Evolutionary conservation across 2,329 filamentous ascomycete genomes (phyloP), one percentile per base, ranked within the genome.

Genomic region (Fusarium sp.): DNA sequence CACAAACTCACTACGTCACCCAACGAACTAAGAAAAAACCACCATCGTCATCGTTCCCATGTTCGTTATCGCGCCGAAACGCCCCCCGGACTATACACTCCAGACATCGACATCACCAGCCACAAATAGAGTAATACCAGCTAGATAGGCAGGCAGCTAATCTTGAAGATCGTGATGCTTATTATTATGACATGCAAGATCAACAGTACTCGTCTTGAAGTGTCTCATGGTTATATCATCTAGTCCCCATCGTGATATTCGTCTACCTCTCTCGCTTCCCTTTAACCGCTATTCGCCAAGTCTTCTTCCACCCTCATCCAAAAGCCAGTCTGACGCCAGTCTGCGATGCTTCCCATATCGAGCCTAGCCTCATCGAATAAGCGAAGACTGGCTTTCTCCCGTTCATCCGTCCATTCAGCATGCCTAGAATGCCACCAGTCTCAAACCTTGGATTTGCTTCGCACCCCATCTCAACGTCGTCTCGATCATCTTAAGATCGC

Each of bases 1-100:
- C 73, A 75, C 73, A 54, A 38, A 59, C 18, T 52, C 55, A 57
- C 66, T 76, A 76, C 74, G 74, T 75, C 74, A 76, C 74, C 74
- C 29, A 35, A 27, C 50, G 62, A 61, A 71, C 46, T 2, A 39
- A 29, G 22, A 18, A 20, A 67, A 67, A 49, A 56, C 50, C 55
- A 58, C 22, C 70, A 46, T 59, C 74, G 75, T 76, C 74, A 76
- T 76, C 72, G 52, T 35, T 42, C 42, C 47, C 62, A 52, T 15
- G 11, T 35, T 39, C 44, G 35, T 47, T 52, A 45, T 62, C 57
- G n/a, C 64, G 38, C 55, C 46, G 5, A 50, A 61, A 61, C 56
- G 50, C 47, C 56, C 45, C 42, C 68, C 57, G 33, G 46, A 64
- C 59, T 38, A n/a, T 29, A 59, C 44, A n/a, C 46, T 63, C 65